Evolutionary conservation across 352 stramenopile genomes (phyloP), one percentile per base, ranked within the genome.

Genomic region (Phytophthora cactorum): DNA sequence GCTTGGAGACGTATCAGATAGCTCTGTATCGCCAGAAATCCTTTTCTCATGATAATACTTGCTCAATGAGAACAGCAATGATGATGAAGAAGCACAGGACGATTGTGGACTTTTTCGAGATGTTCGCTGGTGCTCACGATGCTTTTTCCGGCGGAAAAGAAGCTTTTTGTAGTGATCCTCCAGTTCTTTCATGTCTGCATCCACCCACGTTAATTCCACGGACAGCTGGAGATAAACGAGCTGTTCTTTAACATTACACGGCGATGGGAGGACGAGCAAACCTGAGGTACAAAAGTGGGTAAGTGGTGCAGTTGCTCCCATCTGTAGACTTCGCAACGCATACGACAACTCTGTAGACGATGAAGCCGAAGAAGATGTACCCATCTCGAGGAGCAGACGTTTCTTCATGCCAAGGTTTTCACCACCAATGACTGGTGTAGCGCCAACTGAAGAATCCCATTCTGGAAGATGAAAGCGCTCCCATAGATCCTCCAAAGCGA

Each of bases 151-250:
- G 5, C 78, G 54, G 2, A 60, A 31, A n/a, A 90, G 59, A 36
- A 90, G 79, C 10, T 46, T 62, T 14, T 78, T 75, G 34, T 86
- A 84, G 17, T 90, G 73, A 14, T 54, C 28, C 17, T 86, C 72
- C 31, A 90, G 74, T 14, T 71, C 47, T 25, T 66, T 52, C 14
- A 82, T 73, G 39, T 90, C 77, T 6, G 66, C 38, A 3, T 81
- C 67, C 14, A 87, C 63, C 81, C 79, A 90, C 45, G 60, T 53
- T 7, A 88, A 44, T 34, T 85, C 74, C 2, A 90, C 57, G 7
- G 77, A 70, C 8, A 81, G 39, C 1, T 72, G 59, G 51, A 90
- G 66, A 34, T 81, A 85, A 32, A 66, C 52, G n/a, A 72, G n/a
- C 14, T 72, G 56, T 2, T 65, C 36, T 43, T 65, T 46, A 32